Percentiles rank a stretch among this genome's conserved stretches.
These are phyloP conservation scores for Colletotrichum tofieldiae DNA, from an alignment of 2,329 filamentous ascomycete species.

Conservation along the genomic window DNA sequence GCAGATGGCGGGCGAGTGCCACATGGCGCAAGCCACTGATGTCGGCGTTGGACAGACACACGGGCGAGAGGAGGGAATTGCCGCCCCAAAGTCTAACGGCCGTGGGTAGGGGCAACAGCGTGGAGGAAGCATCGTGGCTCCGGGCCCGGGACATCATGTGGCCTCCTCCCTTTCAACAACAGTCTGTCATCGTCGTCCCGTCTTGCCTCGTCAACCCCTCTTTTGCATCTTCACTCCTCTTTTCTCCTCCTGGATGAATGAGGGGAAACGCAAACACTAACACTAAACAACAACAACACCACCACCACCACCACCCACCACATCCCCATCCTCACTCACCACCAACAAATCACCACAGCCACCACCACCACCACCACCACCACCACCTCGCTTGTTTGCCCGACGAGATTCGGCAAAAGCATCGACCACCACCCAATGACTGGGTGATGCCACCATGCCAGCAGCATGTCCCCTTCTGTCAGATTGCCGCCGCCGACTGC, in stretches of 20 bases:
- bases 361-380: conserved; percentile 23
- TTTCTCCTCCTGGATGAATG: conserved; percentile 7
- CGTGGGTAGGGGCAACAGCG: background rate
- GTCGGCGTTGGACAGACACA: background rate
- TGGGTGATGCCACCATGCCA: conserved; percentile 28
- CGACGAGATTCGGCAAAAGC: conserved; percentile 35
- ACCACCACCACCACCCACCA: background rate
- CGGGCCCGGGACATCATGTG: background rate
- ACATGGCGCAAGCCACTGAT: conserved; percentile 17
- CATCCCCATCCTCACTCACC: conserved; percentile 1
- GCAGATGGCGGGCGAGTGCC: background rate
- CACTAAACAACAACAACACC: conserved; percentile 22
- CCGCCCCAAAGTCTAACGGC: conserved; percentile 1
- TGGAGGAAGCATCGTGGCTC: background rate
- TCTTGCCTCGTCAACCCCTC: conserved; percentile 2
- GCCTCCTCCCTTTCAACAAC: background rate
- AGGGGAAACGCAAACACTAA: conserved; percentile 30
- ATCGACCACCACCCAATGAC: conserved; percentile 33
- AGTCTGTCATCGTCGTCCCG: background rate
- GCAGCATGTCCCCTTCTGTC: conserved; percentile 19
- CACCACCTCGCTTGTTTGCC: conserved; percentile 4
- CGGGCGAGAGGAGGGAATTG: background rate
- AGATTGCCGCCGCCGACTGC: conserved; percentile 32
- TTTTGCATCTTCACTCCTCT: conserved; percentile 21
- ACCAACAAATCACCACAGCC: conserved; percentile 24